phyloP scores from a whole-genome alignment of 1,284 basidiomycete species.

The Rhodofomes roseus region DNA sequence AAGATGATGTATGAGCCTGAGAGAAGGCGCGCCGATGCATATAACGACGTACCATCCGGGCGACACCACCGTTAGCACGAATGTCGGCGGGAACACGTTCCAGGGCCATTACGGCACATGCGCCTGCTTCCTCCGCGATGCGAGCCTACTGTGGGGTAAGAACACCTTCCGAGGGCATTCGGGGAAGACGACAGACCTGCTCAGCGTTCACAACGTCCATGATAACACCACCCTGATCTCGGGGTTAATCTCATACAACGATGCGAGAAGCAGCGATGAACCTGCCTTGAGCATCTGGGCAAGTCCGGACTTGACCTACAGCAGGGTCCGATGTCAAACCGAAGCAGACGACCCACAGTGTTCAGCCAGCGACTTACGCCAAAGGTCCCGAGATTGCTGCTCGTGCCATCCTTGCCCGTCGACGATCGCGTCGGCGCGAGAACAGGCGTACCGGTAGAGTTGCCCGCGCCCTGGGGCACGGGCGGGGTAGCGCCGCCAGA shows the following conservation, averaged over 20 bases:
- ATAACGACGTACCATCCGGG: conserved; percentile 73
- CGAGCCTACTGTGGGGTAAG: conserved; percentile 58
- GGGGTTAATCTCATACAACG: conserved; percentile 9
- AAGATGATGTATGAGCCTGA: conserved; percentile 1
- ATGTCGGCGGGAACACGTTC: conserved; percentile 98
- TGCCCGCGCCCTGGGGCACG: conserved; percentile 31
- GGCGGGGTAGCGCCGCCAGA: conserved; percentile 24
- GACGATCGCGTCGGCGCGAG: conserved; percentile 56
- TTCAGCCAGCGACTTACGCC: conserved; percentile 46
- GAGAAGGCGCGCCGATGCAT: not conserved
- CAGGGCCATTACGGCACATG: conserved; percentile 96
- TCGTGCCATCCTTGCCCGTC: conserved; percentile 52
- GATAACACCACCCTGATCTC: conserved; percentile 76
- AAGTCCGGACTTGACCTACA: conserved; percentile 86
- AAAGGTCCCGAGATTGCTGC: conserved; percentile 77
- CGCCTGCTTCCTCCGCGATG: conserved; percentile 97
- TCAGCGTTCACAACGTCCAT: conserved; percentile 90
- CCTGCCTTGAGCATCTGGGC: conserved; percentile 92
- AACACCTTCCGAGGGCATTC: not conserved
- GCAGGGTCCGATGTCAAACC: conserved; percentile 4
- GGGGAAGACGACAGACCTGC: conserved; percentile 44
- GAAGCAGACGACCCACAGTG: not conserved
- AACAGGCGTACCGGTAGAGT: conserved; percentile 29
- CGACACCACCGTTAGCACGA: conserved; percentile 85
- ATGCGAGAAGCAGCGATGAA: conserved; percentile 8